Evolutionary conservation across 495 filamentous ascomycete genomes (phyloP), one percentile per base, ranked within the genome.

Genomic region (Penicillium riverlandense): DNA sequence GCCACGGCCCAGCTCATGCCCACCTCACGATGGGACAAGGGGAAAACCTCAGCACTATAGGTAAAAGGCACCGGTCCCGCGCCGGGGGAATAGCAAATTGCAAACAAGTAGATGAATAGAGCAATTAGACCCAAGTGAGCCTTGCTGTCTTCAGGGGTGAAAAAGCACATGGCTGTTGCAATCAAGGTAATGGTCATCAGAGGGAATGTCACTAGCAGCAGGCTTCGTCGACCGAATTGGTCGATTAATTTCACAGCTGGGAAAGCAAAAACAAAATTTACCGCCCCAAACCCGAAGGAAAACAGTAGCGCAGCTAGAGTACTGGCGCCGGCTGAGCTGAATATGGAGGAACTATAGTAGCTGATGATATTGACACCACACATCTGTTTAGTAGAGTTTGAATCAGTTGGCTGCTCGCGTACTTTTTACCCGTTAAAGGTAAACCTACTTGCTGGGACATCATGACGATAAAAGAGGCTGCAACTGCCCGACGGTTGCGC

Each of bases 201-300:
- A 0, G 88, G 88, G 62, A 91, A 91, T 9, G 88, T 95, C 61
- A 89, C 86, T 6, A 92, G 76, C 1, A 92, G 75, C 1, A 95
- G 73, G 11, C 72, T 70, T 15, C 88, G 78, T 30, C 88, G 83
- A 8, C 88, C 88, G 38, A 81, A 91, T 8, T 84, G 89, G 62
- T 95, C 88, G 50, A 95, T 95, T 7, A 86, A 89, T 69, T 75
- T 86, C 28, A 94, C 72, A 6, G 88, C 87, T 1, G 88, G 87
- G 66, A 80, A 86, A 38, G 86, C 85, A 52, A 92, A 92, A n/a
- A 85, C 37, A 61, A 86, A 91, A 63, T 92, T 90, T 51, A 91
- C 74, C 1, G 86, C 59, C 29, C 88, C 88, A 54, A 90, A 92
- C 2, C 88, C 88, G 53, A 80, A 86, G 0, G 85, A 89, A 2